phyloP scores from a whole-genome alignment of 495 filamentous ascomycete species.

The Xylaria scruposa region DNA sequence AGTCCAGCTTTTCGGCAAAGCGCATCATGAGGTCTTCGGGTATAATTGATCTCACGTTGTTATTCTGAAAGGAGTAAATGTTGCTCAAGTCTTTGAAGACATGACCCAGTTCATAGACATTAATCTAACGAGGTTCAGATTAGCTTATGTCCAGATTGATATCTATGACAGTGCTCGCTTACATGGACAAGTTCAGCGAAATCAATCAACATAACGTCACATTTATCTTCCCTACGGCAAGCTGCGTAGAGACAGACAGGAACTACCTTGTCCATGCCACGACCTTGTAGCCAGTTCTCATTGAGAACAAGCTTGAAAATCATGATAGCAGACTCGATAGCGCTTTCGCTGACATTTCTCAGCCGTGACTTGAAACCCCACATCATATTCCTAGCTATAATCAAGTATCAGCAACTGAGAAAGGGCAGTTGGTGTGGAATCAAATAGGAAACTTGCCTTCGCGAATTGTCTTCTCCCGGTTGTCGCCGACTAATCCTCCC shows the following conservation, averaged over 20 bases:
- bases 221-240: constrained; percentile 69
- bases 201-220: constrained; percentile 86
- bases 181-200: constrained; percentile 78
- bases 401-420: constrained; percentile 21
- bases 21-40: constrained; percentile 87
- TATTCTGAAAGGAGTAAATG: constrained; percentile 62
- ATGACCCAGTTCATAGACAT: constrained; percentile 89
- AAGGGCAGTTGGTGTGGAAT: not conserved
- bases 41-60: constrained; percentile 64
- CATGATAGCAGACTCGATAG: constrained; percentile 67
- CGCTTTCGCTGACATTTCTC: constrained; percentile 60
- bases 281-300: constrained; percentile 87
- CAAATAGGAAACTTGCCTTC: constrained; percentile 55
- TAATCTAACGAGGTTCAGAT: constrained; percentile 60
- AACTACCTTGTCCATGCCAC: constrained; percentile 80
- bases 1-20: constrained; percentile 89
- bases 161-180: constrained; percentile 33
- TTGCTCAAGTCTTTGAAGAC: constrained; percentile 79
- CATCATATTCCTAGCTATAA: constrained; percentile 48
- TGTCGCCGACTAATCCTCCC: constrained; percentile 50
- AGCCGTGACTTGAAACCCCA: constrained; percentile 53
- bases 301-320: constrained; percentile 80
- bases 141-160: constrained; percentile 23
- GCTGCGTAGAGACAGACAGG: constrained; percentile 88
- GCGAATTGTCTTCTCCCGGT: constrained; percentile 73